These are phyloP conservation scores for Torulaspora microellipsoides DNA, from an alignment of 805 yeast species.

Conservation along the genomic window DNA sequence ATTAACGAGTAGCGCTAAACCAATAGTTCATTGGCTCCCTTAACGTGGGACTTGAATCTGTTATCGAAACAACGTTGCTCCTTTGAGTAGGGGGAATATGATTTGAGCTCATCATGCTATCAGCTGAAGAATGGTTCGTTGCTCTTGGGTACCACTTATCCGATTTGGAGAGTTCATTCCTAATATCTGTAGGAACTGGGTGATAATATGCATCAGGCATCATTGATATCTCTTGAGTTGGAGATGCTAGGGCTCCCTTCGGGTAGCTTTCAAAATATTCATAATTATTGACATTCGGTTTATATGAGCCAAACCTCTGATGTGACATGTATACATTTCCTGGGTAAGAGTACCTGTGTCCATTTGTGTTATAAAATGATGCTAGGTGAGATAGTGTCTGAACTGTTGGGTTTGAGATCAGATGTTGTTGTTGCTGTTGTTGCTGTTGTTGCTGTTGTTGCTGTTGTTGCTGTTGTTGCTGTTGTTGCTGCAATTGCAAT, in stretches of 20 bases:
- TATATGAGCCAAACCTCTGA: conserved; percentile 2
- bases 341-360: conserved; percentile 27
- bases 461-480: neutral
- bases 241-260: neutral
- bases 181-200: neutral
- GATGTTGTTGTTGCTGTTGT: conserved; percentile 1
- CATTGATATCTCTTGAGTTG: conserved; percentile 1
- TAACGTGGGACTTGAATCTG: neutral
- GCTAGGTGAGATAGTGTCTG: conserved; percentile 25
- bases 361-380: conserved; percentile 25
- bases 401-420: conserved; percentile 18
- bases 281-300: neutral
- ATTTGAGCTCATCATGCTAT: neutral
- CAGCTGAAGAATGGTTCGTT: neutral
- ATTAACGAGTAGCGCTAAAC: conserved; percentile 5
- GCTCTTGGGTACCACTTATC: conserved; percentile 2
- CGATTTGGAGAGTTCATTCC: neutral
- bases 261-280: conserved; percentile 1
- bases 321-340: conserved; percentile 10
- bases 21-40: conserved; percentile 2
- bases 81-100: neutral
- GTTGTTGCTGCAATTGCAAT: too few relatives aligned
- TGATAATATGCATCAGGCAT: neutral
- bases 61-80: neutral
- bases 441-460: neutral